Conservation (phyloP, 1,284 basidiomycete species). For the Cryptococcus depauperatus region DNA sequence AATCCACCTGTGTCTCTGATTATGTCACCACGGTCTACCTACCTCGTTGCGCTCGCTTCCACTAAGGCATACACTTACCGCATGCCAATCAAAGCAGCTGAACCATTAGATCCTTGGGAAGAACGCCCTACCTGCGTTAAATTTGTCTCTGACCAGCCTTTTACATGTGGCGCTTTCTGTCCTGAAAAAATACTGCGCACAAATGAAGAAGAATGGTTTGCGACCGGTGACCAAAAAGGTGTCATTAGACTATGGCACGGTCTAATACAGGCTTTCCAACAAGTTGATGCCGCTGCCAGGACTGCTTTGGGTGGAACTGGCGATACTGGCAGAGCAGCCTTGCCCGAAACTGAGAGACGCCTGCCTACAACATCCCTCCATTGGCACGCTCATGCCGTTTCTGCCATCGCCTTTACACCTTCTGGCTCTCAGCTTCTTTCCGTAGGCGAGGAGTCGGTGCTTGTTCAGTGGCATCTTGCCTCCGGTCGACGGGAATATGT, state of each 20-base stretch:
- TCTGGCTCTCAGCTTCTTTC: conserved; percentile 90
- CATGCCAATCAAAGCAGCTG: conserved; percentile 32
- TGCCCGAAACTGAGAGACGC: conserved; percentile 28
- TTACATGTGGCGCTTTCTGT: conserved; percentile 83
- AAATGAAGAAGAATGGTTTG: conserved; percentile 71
- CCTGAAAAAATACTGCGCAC: conserved; percentile 49
- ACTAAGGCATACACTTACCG: conserved; percentile 75
- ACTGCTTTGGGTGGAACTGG: conserved; percentile 8
- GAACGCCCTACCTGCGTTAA: conserved; percentile 57
- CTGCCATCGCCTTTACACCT: conserved; percentile 74
- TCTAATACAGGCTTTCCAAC: conserved; percentile 54
- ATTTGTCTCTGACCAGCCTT: conserved; percentile 54
- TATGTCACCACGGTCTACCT: conserved; percentile 62
- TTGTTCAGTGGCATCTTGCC: conserved; percentile 92
- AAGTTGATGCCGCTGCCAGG: conserved; percentile 23
- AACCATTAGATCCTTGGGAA: conserved; percentile 13
- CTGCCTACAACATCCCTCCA: conserved; percentile 75
- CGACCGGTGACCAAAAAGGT: conserved; percentile 82
- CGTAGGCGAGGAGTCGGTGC: conserved; percentile 89
- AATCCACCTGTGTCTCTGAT: conserved; percentile 45
- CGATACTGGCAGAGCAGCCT: conserved; percentile 8
- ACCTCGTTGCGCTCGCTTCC: conserved; percentile 71
- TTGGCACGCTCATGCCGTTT: conserved; percentile 97
- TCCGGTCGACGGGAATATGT: conserved; percentile 81
- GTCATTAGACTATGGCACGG: conserved; percentile 89